Base-by-base conservation (phyloP, 805 yeast genomes). In the Candida yuanshanica region DNA sequence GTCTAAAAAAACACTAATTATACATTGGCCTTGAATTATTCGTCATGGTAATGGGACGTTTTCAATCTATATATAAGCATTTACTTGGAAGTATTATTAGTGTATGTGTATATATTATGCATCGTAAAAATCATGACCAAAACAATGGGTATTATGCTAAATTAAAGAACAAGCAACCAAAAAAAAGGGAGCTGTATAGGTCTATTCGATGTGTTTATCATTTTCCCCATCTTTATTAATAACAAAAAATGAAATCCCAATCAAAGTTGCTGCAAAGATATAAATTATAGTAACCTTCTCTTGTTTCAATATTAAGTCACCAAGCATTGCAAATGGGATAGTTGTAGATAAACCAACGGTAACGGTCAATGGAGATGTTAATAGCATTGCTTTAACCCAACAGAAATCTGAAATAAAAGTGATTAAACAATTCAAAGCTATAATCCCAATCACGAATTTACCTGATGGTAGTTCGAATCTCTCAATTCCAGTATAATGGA, bases 291-390 rank as follows among this genome's bases (percentile, higher is more conserved):
- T 73, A 52, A 86, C 73, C 26, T 66, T 59, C 48, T 82, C 79
- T 25, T 75, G 77, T 56, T 85, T 83, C 49, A 89, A 66, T 6
- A 88, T 42, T 60, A 88, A 71, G 59, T 93, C 99, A 23, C 96
- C 96, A 24, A 88, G 60, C 86, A 93, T 85, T 0, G 97, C 95
- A 38, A 93, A 73, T 3, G 99, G 99, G 16, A 93, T 93, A 0
- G 98, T 91, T 45, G 90, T 77, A 17, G 95, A 83, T 23, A 93
- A 69, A 0, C 99, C 99, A 10, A 93, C 95, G 0, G 99, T 93
- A 3, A 91, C 98, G 0, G 96, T 90, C 49, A 93, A 68, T 2
- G 99, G 99, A 34, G 93, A 83, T 1, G 99, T 93, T 55, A 93
- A 66, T 24, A 93, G 71, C 77, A 90, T 93, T 0, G 98, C 95